Percentiles rank a stretch among this genome's conserved stretches.
Conservation (phyloP, 257 asterid species). For the Galeopsis tetrahit region DNA sequence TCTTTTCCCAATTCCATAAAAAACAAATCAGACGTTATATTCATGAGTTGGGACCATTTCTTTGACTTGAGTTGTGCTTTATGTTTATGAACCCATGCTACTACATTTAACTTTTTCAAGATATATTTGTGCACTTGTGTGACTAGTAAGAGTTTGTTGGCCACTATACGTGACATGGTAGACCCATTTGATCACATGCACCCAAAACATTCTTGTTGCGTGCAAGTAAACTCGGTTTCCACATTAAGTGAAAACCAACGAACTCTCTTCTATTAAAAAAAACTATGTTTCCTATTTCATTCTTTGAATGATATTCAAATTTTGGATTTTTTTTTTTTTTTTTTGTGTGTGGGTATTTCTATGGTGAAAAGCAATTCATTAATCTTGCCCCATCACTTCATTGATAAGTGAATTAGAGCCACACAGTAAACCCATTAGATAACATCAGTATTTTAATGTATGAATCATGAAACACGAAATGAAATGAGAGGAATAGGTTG, state of each 20-base stretch:
- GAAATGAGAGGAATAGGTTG: background rate
- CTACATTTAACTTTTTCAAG: constrained; percentile 16
- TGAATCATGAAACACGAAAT: background rate
- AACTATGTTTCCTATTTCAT: background rate
- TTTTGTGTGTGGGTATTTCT: background rate
- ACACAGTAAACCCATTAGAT: no score
- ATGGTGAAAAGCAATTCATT: background rate
- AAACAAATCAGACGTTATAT: background rate
- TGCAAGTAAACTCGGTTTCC: constrained; percentile 21
- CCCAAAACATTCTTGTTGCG: constrained; percentile 35
- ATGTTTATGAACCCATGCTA: background rate
- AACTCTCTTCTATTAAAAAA: background rate
- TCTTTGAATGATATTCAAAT: background rate
- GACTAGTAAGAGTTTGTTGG: background rate
- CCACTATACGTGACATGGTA: constrained; percentile 19
- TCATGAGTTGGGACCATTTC: background rate
- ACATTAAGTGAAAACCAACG: background rate
- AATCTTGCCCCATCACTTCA: no score
- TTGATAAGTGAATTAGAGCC: no score
- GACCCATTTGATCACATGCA: constrained; percentile 33
- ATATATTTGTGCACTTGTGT: constrained; percentile 1
- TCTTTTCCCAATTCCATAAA: background rate
- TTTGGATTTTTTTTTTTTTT: no score
- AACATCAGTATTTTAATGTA: background rate
- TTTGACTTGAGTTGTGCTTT: background rate